Evolutionary conservation across 495 filamentous ascomycete genomes (phyloP).

Genomic region (Parathielavia appendiculata): DNA sequence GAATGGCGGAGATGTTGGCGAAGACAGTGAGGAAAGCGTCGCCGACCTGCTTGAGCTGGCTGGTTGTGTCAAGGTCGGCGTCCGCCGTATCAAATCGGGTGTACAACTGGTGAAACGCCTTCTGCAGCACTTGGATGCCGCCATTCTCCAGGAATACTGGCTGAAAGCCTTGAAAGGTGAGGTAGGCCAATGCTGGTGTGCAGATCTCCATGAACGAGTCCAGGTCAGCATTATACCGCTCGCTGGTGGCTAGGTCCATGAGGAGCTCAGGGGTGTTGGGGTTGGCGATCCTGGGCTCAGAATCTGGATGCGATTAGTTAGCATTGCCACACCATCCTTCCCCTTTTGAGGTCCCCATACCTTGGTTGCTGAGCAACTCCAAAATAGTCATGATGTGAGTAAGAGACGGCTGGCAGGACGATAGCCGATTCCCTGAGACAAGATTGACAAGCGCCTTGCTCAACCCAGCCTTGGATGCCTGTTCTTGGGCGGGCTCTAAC

Average conservation of each 20-base stretch:
- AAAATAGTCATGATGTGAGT: slow-evolving; percentile 45
- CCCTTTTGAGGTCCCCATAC: slow-evolving; percentile 29
- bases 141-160: slow-evolving; percentile 36
- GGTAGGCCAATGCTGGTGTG: slow-evolving; percentile 38
- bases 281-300: slow-evolving; percentile 34
- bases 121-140: slow-evolving; percentile 30
- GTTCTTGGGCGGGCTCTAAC: slow-evolving; percentile 50
- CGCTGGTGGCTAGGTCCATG: slow-evolving; percentile 29
- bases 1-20: slow-evolving; percentile 58
- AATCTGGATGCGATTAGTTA: slow-evolving; percentile 22
- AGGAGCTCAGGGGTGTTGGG: slow-evolving; percentile 33
- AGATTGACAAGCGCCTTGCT: slow-evolving; percentile 38
- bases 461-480: slow-evolving; percentile 42
- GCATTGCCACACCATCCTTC: background rate
- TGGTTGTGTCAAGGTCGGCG: slow-evolving; percentile 43
- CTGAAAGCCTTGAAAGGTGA: slow-evolving; percentile 43
- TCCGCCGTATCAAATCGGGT: slow-evolving; percentile 25
- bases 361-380: slow-evolving; percentile 44
- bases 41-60: slow-evolving; percentile 50
- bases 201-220: slow-evolving; percentile 36
- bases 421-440: slow-evolving; percentile 33
- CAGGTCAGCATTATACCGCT: slow-evolving; percentile 23
- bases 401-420: slow-evolving; percentile 29
- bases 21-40: slow-evolving; percentile 52
- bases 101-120: slow-evolving; percentile 31